These are phyloP conservation scores for Graphilbum ipis-grandicollis DNA, from an alignment of 2,329 filamentous ascomycete species.

Conservation along the genomic window DNA sequence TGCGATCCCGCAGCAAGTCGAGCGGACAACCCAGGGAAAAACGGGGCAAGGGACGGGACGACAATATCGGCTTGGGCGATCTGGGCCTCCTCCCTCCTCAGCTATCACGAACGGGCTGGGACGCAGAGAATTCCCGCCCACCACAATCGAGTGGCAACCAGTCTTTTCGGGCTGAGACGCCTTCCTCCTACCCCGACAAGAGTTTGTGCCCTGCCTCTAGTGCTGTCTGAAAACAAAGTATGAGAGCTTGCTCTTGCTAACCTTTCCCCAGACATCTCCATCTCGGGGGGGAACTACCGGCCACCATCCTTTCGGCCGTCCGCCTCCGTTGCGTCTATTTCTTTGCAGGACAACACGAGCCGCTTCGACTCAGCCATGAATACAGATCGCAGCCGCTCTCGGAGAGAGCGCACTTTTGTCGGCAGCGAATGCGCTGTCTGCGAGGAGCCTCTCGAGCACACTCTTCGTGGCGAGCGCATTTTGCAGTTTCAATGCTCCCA, in stretches of 20 bases:
- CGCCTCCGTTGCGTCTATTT: constrained; percentile 18
- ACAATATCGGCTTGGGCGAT: constrained; percentile 17
- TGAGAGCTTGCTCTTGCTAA: no score
- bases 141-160: constrained; percentile 12
- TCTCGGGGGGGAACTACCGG: constrained; percentile 18
- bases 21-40: constrained; percentile 21
- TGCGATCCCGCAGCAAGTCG: constrained; percentile 23
- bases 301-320: constrained; percentile 22
- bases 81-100: constrained; percentile 17
- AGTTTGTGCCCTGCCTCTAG: constrained; percentile 12
- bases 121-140: constrained; percentile 12
- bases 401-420: constrained; percentile 86
- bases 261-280: constrained; percentile 19
- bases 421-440: constrained; percentile 91
- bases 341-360: constrained; percentile 19
- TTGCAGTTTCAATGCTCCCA: constrained; percentile 94
- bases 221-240: neutral
- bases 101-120: constrained; percentile 10
- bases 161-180: constrained; percentile 8
- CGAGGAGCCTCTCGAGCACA: constrained; percentile 92
- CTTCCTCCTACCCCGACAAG: constrained; percentile 15
- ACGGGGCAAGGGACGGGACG: constrained; percentile 18
- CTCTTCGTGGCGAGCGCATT: constrained; percentile 80
- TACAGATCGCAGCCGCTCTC: constrained; percentile 58
- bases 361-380: constrained; percentile 42